Conservation (phyloP, 2,329 filamentous ascomycete genomes). For the Penicillium expansum region DNA sequence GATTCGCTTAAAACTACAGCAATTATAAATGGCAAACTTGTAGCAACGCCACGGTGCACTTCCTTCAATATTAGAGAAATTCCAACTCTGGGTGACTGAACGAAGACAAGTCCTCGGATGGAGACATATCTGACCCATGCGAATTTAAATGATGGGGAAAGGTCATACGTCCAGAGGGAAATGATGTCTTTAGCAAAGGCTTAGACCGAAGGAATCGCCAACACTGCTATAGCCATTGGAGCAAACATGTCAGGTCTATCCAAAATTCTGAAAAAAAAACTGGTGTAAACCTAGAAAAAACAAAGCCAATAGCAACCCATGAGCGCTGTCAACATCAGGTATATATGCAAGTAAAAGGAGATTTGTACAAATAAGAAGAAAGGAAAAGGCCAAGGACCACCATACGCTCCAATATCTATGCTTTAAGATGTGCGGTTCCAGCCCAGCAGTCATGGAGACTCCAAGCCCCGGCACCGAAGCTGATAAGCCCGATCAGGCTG, state of each 20-base stretch:
- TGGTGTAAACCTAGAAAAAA: slow-evolving; percentile 10
- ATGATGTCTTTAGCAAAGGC: neutral
- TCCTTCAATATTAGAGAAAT: neutral
- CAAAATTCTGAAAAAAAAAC: neutral
- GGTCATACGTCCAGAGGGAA: neutral
- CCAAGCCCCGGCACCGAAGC: slow-evolving; percentile 50
- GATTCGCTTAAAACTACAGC: neutral
- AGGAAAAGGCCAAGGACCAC: neutral
- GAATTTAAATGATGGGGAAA: neutral
- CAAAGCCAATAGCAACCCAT: neutral
- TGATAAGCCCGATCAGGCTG: slow-evolving; percentile 57
- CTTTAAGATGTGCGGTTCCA: slow-evolving; percentile 39
- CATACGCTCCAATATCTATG: slow-evolving; percentile 2
- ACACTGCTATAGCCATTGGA: neutral
- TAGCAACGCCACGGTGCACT: neutral
- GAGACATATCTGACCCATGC: too few species aligned
- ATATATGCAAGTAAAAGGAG: slow-evolving; percentile 9
- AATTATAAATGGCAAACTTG: neutral
- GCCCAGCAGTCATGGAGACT: slow-evolving; percentile 48
- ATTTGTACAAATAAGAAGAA: slow-evolving; percentile 5
- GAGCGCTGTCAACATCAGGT: slow-evolving; percentile 2
- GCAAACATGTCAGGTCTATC: too few species aligned
- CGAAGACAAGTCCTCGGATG: neutral
- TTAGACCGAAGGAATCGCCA: neutral
- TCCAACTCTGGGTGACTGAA: neutral